phyloP scores from a whole-genome alignment of 179 eudicot genomes.

The Beta macrorhiza region DNA sequence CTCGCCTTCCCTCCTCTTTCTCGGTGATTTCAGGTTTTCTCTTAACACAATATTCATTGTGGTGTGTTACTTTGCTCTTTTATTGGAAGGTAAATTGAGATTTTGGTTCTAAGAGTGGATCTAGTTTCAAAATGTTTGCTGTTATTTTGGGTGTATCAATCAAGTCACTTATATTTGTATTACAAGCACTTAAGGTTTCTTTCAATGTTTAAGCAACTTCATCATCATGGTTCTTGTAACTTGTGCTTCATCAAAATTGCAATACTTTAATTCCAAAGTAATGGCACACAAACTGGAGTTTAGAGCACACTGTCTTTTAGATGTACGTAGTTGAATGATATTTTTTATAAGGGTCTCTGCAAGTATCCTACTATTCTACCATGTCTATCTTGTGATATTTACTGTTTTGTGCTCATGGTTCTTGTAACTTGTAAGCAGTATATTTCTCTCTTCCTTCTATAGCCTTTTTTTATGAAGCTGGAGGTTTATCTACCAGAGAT shows the following conservation, averaged over 20 bases:
- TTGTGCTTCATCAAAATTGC: background rate
- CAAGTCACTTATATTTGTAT: no score
- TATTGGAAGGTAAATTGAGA: background rate
- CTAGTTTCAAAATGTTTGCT: background rate
- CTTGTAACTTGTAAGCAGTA: no score
- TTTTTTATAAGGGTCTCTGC: background rate
- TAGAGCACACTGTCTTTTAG: background rate
- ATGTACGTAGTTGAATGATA: no score
- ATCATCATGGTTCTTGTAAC: background rate
- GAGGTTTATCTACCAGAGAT: background rate
- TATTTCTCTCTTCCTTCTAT: background rate
- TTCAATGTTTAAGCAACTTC: background rate
- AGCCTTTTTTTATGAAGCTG: background rate
- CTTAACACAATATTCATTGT: no score
- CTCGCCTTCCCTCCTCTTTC: background rate
- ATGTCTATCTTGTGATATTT: background rate
- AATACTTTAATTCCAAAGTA: background rate
- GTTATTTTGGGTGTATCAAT: background rate
- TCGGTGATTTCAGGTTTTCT: no score
- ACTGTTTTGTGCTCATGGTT: background rate
- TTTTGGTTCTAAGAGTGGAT: background rate
- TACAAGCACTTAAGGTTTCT: background rate
- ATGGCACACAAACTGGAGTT: background rate
- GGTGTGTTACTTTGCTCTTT: background rate
- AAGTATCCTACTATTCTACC: background rate